Evolutionary conservation across 2,329 filamentous ascomycete genomes (phyloP).

Genomic region (Mycosphaerella arachidis): DNA sequence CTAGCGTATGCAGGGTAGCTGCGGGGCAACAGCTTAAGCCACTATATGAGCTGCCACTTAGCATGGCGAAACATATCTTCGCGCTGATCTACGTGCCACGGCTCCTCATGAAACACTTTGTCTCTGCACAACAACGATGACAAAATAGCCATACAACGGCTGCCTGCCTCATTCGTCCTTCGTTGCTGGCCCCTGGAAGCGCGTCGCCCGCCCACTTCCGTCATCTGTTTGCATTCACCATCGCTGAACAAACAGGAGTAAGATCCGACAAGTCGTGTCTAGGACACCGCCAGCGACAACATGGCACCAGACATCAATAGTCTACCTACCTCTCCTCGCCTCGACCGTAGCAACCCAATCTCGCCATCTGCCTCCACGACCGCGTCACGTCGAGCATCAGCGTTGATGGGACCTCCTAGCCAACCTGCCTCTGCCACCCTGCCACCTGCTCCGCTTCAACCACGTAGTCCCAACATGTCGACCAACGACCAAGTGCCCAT

Average conservation of each 20-base stretch:
- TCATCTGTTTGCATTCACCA: not conserved
- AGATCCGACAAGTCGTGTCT: not conserved
- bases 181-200: not conserved
- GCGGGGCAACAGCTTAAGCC: not conserved
- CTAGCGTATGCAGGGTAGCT: not conserved
- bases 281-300: not conserved
- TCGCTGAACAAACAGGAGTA: not conserved
- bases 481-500: slow-evolving; percentile 51
- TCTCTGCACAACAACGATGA: not conserved
- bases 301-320: slow-evolving; percentile 51
- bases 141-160: not conserved
- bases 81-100: not conserved
- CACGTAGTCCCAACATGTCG: slow-evolving; percentile 21
- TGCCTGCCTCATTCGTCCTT: not conserved
- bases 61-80: not conserved
- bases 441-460: slow-evolving; percentile 4
- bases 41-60: not conserved
- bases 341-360: slow-evolving; percentile 29
- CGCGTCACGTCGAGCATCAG: slow-evolving; percentile 21
- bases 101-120: not conserved
- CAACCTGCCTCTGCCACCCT: slow-evolving; percentile 20
- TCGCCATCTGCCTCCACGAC: slow-evolving; percentile 14
- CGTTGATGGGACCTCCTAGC: slow-evolving; percentile 25
- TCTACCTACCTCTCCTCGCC: slow-evolving; percentile 37
- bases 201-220: not conserved